Evolutionary conservation across 2,329 filamentous ascomycete species (phyloP), one percentile per base, ranked within the genome.

Genomic region (Colletotrichum graminicola): DNA sequence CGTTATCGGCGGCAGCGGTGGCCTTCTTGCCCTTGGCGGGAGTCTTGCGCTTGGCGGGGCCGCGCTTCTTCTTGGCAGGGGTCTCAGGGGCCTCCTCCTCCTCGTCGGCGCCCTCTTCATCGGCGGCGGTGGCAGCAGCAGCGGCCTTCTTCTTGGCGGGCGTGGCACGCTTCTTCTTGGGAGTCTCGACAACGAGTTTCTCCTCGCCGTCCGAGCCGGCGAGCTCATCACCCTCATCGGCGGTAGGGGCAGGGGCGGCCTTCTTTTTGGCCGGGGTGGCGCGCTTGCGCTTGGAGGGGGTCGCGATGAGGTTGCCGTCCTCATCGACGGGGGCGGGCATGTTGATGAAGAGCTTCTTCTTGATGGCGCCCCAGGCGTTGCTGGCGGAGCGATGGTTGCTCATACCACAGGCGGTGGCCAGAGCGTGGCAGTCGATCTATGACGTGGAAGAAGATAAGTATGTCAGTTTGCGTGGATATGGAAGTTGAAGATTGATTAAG

Each of bases 351-450:
- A 78, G 70, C 71, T 78, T 78, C 66, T 77, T 77, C 54, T 77
- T 77, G 63, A 78, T 74, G 1, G 1, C 21, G 5, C 43, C 8
- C 77, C 77, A 78, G 47, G 75, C 76, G 56, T 77, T 77, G 57
- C 70, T 36, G 57, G 77, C 77, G 1, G 73, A 75, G 14, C 74
- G 73, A 0, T 45, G 67, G 68, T 76, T 77, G 71, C 67, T 73
- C 76, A 78, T 77, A 65, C 71, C 71, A 41, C 70, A 73, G 34
- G 74, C 74, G 8, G 26, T 47, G 8, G 76, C 76, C 0, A 78
- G 75, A 34, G 73, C 72, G n/a, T 0, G 16, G 36, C 75, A 76
- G 72, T 78, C 77, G 5, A 78, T 73, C 77, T 78, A n/a, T 11
- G 29, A 32, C 4, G 60, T 14, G 23, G 18, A 51, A 26, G 23